A percentile compares a stretch with the other conserved stretches of the same genome.
These are phyloP conservation scores for Pachysandra terminalis DNA, from an alignment of 164 flowering plant species.

Conservation along the genomic window DNA sequence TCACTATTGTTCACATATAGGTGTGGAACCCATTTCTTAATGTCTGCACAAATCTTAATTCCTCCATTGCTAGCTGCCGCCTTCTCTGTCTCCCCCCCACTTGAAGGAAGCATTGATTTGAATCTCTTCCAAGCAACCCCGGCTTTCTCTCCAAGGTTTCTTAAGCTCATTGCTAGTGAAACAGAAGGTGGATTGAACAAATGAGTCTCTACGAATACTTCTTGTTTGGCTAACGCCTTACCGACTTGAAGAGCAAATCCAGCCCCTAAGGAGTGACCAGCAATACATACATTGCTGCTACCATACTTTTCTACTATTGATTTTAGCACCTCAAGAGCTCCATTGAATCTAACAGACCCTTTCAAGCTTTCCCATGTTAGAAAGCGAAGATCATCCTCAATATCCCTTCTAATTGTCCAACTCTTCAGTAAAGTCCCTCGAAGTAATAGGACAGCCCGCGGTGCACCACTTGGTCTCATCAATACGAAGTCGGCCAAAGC, in stretches of 20 bases:
- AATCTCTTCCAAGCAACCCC: conserved; percentile 68
- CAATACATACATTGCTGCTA: conserved; percentile 53
- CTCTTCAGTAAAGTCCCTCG: conserved; percentile 62
- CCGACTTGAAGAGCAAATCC: conserved; percentile 95
- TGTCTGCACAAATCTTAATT: conserved; percentile 11
- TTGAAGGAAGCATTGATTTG: conserved; percentile 62
- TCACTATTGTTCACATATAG: conserved; percentile 89
- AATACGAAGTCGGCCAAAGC: conserved; percentile 58
- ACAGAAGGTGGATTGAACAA: conserved; percentile 95
- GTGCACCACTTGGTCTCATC: conserved; percentile 68
- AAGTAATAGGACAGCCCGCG: conserved; percentile 55
- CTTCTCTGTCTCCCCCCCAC: conserved; percentile 17
- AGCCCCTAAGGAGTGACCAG: conserved; percentile 84
- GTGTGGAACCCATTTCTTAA: conserved; percentile 66
- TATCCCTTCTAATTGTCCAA: conserved; percentile 55
- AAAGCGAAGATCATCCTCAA: conserved; percentile 71
- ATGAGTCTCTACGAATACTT: conserved; percentile 79
- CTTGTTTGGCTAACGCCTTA: conserved; percentile 77
- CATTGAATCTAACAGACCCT: conserved; percentile 57
- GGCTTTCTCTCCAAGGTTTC: conserved; percentile 73
- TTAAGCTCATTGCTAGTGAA: conserved; percentile 75
- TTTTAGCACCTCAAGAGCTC: conserved; percentile 46
- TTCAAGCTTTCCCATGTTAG: conserved; percentile 67
- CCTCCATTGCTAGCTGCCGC: neutral
- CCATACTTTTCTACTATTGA: conserved; percentile 42